Conservation (phyloP, 805 yeast species). For the Spathaspora passalidarum region DNA sequence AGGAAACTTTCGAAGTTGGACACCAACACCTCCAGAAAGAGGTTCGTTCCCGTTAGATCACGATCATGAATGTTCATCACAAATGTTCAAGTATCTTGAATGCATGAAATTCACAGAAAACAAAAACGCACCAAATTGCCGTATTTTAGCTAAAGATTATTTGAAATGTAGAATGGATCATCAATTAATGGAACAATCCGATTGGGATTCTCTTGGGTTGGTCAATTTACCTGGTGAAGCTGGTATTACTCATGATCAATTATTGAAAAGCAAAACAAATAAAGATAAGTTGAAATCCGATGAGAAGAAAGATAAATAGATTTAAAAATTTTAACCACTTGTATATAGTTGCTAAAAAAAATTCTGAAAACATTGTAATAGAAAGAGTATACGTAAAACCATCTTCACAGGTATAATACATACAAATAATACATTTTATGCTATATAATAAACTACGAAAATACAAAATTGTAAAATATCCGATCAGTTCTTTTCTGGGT, state of each 20-base stretch:
- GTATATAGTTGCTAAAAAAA: neutral
- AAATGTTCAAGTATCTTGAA: slow-evolving; percentile 71
- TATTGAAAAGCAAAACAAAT: slow-evolving; percentile 3
- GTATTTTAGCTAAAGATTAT: slow-evolving; percentile 78
- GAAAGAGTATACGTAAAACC: too few relatives aligned
- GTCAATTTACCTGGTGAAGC: slow-evolving; percentile 39
- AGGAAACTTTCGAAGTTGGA: slow-evolving; percentile 37
- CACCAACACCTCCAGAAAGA: slow-evolving; percentile 92
- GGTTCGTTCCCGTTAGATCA: slow-evolving; percentile 97
- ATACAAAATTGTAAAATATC: neutral
- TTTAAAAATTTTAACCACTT: neutral
- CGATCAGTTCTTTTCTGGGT: neutral
- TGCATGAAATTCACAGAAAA: slow-evolving; percentile 79
- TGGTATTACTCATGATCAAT: slow-evolving; percentile 5
- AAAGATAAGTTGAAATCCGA: neutral
- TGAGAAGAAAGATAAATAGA: neutral
- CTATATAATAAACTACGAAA: neutral
- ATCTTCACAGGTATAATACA: neutral
- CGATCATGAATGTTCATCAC: slow-evolving; percentile 70
- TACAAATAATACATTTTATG: neutral
- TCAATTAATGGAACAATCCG: slow-evolving; percentile 39
- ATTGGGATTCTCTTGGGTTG: slow-evolving; percentile 44
- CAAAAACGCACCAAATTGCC: slow-evolving; percentile 87
- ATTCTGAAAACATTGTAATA: too few relatives aligned
- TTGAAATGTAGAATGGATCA: slow-evolving; percentile 87